phyloP scores from a whole-genome alignment of 768 basidiomycete genomes.

The Tricholoma sp. region DNA sequence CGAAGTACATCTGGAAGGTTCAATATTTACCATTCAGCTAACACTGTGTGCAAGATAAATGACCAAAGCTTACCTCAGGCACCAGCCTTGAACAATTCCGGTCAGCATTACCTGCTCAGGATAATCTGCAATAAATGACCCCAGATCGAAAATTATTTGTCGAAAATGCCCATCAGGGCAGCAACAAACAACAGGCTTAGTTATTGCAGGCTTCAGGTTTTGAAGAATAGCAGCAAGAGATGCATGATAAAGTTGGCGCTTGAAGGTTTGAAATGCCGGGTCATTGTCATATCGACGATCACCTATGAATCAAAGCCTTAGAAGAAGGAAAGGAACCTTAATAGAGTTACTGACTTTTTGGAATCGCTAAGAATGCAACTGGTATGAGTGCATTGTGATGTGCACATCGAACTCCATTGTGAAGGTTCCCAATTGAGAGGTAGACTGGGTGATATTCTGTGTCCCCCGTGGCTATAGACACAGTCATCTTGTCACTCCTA shows the following conservation, averaged over 20 bases:
- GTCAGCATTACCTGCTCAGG: no score
- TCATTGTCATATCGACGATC: background rate
- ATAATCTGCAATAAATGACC: slow-evolving; percentile 13
- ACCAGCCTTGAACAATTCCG: slow-evolving; percentile 14
- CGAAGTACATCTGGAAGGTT: background rate
- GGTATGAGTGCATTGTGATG: background rate
- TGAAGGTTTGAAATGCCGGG: background rate
- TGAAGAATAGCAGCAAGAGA: background rate
- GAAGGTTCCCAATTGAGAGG: background rate
- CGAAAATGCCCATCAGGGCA: slow-evolving; percentile 10
- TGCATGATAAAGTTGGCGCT: slow-evolving; percentile 3
- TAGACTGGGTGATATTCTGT: background rate
- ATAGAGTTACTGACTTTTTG: background rate
- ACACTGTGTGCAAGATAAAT: no score
- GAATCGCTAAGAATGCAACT: background rate
- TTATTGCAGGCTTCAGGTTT: background rate
- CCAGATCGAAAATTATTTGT: slow-evolving; percentile 14
- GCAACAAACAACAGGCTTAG: background rate
- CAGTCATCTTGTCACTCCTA: background rate
- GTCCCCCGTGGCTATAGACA: background rate
- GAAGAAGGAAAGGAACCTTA: background rate
- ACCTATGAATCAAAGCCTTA: background rate
- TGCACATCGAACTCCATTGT: no score
- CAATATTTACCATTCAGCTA: background rate
- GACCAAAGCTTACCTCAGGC: slow-evolving; percentile 17